Base-by-base conservation (phyloP, 2,329 filamentous ascomycete species). In the Trichothecium sympodiale region DNA sequence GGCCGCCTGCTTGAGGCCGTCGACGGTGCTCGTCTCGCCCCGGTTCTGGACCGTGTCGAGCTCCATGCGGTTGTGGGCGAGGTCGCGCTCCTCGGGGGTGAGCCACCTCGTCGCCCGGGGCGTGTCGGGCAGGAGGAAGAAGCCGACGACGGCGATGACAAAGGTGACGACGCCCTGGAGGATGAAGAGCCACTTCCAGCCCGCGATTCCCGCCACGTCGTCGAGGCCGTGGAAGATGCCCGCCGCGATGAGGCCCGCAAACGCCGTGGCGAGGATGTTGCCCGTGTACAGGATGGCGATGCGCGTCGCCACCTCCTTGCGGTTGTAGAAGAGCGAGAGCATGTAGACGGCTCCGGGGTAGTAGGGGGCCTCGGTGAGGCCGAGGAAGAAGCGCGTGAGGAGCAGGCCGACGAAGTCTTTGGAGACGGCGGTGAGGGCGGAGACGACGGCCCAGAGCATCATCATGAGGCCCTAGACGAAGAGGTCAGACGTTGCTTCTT, bases 171-270 rank as follows among this genome's bases (percentile, higher is more conserved):
- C 58, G 10, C 77, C 77, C 50, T 81, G 75, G 14, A 80, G 70
- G 29, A 82, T 77, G 53, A 82, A 82, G 0, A 81, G 61, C 49
- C 75, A 79, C 13, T 72, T 59, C 76, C 77, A 83, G 3, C 76
- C 77, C 4, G 63, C 56, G 3, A 79, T 54, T 1, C 76, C 77
- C 7, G 53, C 55, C 3, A 59, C 54, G 4, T 67, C 62, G 8
- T 50, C 43, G 33, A 53, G 46, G 3, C 40, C 40, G 36, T 47
- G 41, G 1, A 73, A 74, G 34, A 84, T 80, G 2, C 77, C 73
- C 0, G 69, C 71, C 0, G 69, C 67, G 25, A 77, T 69, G 3
- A 76, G 52, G 3, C 76, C 78, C 0, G 76, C 77, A 46, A 84
- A 83, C 0, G 79, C 78, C 1, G 77, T 77, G 1, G 74, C 77